Conservation (phyloP, 768 basidiomycete species). For the Leccinum barrowsii region DNA sequence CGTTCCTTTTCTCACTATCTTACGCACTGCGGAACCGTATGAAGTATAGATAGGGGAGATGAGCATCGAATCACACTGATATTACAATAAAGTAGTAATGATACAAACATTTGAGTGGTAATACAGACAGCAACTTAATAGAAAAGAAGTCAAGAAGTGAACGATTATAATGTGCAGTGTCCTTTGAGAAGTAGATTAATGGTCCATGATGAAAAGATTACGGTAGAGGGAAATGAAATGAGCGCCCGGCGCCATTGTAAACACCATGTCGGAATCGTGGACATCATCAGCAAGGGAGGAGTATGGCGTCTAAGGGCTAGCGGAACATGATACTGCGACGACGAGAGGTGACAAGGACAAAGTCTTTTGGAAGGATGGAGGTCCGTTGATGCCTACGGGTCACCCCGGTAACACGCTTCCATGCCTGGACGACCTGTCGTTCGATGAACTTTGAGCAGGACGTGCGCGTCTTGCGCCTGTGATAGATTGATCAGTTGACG, state of each 20-base stretch:
- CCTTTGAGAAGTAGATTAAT: constrained; percentile 1
- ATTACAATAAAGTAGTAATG: not conserved
- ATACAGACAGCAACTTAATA: not conserved
- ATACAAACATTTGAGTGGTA: constrained; percentile 13
- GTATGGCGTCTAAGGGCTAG: constrained; percentile 13
- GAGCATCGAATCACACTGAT: not conserved
- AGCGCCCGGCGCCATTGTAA: constrained; percentile 17
- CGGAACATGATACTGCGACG: constrained; percentile 48
- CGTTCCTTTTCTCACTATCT: not conserved
- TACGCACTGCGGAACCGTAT: not conserved
- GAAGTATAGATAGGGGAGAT: not conserved
- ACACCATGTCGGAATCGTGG: constrained; percentile 12
- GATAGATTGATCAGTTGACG: not conserved
- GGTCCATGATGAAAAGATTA: constrained; percentile 4
- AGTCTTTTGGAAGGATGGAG: constrained; percentile 56
- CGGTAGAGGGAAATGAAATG: not conserved
- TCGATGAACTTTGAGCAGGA: constrained; percentile 48
- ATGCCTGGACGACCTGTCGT: constrained; percentile 55
- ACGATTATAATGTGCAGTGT: constrained; percentile 4
- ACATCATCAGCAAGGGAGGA: not conserved
- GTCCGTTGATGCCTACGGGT: constrained; percentile 50
- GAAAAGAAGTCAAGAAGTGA: not conserved
- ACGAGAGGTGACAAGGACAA: constrained; percentile 55
- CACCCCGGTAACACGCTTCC: constrained; percentile 58
- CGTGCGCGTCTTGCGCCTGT: constrained; percentile 21